Conservation (phyloP, 306 rosid genomes). For the Dryas octopetala region DNA sequence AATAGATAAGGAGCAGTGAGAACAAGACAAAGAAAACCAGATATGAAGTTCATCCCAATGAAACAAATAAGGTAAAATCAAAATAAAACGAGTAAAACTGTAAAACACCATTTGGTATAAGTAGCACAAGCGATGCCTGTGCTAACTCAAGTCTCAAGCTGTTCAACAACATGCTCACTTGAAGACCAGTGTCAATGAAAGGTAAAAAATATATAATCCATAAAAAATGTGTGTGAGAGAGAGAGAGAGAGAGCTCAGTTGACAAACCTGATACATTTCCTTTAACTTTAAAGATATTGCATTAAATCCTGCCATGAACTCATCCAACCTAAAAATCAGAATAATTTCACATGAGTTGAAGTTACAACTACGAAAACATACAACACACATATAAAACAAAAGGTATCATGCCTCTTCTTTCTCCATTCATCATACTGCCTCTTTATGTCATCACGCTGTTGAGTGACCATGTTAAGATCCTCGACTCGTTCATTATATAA, state of each 20-base stretch:
- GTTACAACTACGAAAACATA: not conserved
- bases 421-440: conserved; percentile 85
- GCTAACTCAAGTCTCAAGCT: not conserved
- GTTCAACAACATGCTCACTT: not conserved
- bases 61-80: not conserved
- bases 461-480: conserved; percentile 80
- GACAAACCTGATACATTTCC: conserved; percentile 91
- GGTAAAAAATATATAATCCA: not conserved
- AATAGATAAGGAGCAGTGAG: not conserved
- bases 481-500: conserved; percentile 82
- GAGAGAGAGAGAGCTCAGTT: conserved; percentile 18
- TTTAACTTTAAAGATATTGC: conserved; percentile 87
- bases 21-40: not conserved
- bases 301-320: conserved; percentile 97
- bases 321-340: conserved; percentile 64
- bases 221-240: not conserved
- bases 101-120: not conserved
- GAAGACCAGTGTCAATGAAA: not conserved
- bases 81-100: not conserved
- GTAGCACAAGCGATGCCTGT: not conserved
- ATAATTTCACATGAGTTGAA: conserved; percentile 19
- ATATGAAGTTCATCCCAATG: not conserved
- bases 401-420: conserved; percentile 64
- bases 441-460: conserved; percentile 79
- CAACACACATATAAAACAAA: not conserved